These are phyloP conservation scores for Takashimella tepidaria DNA, from an alignment of 1,284 basidiomycete genomes.

Conservation along the genomic window DNA sequence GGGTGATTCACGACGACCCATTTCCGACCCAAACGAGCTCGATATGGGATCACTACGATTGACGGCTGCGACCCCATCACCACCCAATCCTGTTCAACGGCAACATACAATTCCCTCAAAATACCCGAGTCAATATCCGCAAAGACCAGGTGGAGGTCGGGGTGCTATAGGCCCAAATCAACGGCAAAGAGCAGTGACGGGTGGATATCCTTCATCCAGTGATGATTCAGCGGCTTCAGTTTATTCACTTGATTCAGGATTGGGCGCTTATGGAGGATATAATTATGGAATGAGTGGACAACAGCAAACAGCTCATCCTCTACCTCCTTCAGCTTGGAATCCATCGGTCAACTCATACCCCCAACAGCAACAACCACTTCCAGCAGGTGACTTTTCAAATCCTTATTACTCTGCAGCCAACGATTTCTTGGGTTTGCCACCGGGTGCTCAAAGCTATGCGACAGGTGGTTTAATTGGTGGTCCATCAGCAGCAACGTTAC, in stretches of 20 bases:
- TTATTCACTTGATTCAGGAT: constrained; percentile 44
- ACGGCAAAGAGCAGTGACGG: constrained; percentile 18
- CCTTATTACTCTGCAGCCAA: constrained; percentile 58
- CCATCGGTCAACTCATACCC: neutral
- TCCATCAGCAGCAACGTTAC: constrained; percentile 1
- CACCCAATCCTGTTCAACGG: constrained; percentile 9
- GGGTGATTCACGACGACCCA: constrained; percentile 18
- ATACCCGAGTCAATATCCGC: neutral
- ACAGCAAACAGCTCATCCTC: neutral
- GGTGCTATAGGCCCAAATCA: constrained; percentile 10
- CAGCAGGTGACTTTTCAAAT: constrained; percentile 18
- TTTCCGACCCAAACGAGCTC: constrained; percentile 38
- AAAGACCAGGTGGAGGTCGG: neutral
- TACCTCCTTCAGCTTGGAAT: constrained; percentile 1
- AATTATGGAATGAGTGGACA: neutral
- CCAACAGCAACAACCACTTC: neutral
- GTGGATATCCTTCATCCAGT: constrained; percentile 13
- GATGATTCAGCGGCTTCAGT: constrained; percentile 39
- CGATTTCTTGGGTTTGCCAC: constrained; percentile 62
- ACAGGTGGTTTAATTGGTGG: no score
- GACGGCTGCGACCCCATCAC: constrained; percentile 16
- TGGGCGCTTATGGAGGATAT: constrained; percentile 32
- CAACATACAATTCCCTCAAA: constrained; percentile 17
- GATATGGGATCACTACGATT: constrained; percentile 29
- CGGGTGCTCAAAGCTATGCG: constrained; percentile 44